Conservation (phyloP, 164 flowering plant genomes). For the Magnolia officinalis region DNA sequence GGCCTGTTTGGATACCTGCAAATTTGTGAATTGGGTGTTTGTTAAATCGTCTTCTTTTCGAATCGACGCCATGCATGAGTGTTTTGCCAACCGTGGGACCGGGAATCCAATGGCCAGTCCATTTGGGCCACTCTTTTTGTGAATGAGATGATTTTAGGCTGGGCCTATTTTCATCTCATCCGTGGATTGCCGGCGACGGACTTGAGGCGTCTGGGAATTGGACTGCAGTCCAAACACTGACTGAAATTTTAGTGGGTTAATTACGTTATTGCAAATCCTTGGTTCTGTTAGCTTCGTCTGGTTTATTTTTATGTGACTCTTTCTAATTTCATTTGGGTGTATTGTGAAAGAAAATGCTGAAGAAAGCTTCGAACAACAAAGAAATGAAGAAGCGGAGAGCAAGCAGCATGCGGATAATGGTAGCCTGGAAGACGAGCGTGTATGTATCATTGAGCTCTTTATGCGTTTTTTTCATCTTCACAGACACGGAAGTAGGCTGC, state of each 20-base stretch:
- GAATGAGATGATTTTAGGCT: background rate
- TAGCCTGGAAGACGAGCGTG: slow-evolving; percentile 37
- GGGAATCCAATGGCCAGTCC: background rate
- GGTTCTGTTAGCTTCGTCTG: background rate
- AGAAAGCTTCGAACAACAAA: slow-evolving; percentile 20
- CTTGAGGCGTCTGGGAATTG: background rate
- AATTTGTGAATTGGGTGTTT: too few species aligned
- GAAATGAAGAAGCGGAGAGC: slow-evolving; percentile 20
- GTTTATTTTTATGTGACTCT: background rate
- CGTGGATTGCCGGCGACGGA: background rate
- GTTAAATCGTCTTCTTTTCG: too few species aligned
- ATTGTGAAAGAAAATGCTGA: slow-evolving; percentile 48
- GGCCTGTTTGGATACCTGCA: too few species aligned
- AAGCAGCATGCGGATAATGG: slow-evolving; percentile 23
- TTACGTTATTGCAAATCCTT: too few species aligned
- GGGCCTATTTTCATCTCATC: background rate
- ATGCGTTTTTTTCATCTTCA: background rate
- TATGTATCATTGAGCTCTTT: slow-evolving; percentile 23
- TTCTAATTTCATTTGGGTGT: slow-evolving; percentile 2
- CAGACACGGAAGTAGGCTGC: background rate
- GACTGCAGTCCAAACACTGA: background rate
- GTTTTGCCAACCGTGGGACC: too few species aligned
- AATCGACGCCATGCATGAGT: too few species aligned
- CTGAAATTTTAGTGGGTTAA: background rate
- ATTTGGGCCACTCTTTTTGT: background rate